A percentile compares a stretch with the other conserved stretches of the same genome.
Evolutionary conservation across 176 grass and related monocot genomes (phyloP).

Genomic region (Otatea glauca): DNA sequence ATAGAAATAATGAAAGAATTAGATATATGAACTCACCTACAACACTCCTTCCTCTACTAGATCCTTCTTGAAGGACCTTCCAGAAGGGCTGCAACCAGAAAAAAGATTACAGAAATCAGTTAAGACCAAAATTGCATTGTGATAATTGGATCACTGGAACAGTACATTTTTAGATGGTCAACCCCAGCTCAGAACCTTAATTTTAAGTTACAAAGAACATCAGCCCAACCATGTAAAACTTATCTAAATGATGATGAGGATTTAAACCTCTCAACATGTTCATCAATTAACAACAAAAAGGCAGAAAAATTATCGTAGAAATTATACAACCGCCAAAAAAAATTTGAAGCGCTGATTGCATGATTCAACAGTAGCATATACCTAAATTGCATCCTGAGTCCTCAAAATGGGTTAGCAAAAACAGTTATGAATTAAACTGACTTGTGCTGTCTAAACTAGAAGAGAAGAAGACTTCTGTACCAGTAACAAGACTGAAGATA

Average conservation of each 20-base stretch:
- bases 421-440: not conserved
- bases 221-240: not conserved
- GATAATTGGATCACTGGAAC: slow-evolving; percentile 1
- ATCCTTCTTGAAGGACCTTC: slow-evolving; percentile 97
- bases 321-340: slow-evolving; percentile 3
- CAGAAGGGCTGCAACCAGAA: slow-evolving; percentile 74
- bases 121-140: not conserved
- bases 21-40: slow-evolving; percentile 64
- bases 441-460: not conserved
- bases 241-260: not conserved
- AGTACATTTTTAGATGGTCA: not conserved
- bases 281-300: slow-evolving; percentile 23
- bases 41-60: slow-evolving; percentile 92
- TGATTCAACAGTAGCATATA: not conserved
- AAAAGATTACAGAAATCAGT: slow-evolving; percentile 14
- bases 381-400: slow-evolving; percentile 3
- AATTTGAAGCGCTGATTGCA: not conserved
- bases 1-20: slow-evolving; percentile 24
- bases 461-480: slow-evolving; percentile 2
- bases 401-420: slow-evolving; percentile 4
- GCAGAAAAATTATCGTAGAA: not conserved
- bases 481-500: not conserved
- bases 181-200: not conserved
- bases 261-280: slow-evolving; percentile 5
- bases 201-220: not conserved